Conservation (phyloP, 208 protist species). For the Trichomonas gallinae region DNA sequence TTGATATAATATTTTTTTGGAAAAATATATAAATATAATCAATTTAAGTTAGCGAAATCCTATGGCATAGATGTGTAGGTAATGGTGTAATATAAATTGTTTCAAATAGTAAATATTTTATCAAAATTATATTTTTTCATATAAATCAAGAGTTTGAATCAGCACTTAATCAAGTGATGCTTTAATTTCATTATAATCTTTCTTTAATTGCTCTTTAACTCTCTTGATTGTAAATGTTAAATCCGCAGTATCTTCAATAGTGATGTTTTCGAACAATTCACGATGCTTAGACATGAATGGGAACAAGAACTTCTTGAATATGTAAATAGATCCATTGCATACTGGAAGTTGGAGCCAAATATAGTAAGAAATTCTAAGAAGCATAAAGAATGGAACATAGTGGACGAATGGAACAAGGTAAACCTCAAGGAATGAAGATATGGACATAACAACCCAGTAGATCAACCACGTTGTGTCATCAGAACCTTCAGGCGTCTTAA, state of each 20-base stretch:
- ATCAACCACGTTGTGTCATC: conserved; percentile 4
- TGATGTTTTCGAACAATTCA: not conserved
- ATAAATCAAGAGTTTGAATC: no score
- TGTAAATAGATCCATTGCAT: not conserved
- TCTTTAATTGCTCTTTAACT: not conserved
- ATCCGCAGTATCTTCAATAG: not conserved
- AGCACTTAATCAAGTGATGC: not conserved
- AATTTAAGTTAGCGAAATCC: no score
- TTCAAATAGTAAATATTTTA: no score
- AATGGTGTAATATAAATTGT: no score
- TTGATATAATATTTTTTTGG: no score
- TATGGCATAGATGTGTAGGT: no score
- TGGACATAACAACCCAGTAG: not conserved
- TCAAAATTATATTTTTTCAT: no score
- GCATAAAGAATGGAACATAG: not conserved
- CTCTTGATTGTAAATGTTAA: not conserved
- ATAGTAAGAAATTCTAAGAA: not conserved
- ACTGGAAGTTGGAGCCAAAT: not conserved
- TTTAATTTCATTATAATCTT: not conserved
- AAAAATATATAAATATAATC: no score
- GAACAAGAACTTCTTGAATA: not conserved
- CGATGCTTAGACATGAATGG: not conserved
- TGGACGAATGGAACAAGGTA: not conserved
- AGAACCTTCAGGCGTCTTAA: not conserved
- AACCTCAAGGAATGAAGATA: not conserved